phyloP scores from a whole-genome alignment of 148 eudicot species.

The Euryodendron excelsum region DNA sequence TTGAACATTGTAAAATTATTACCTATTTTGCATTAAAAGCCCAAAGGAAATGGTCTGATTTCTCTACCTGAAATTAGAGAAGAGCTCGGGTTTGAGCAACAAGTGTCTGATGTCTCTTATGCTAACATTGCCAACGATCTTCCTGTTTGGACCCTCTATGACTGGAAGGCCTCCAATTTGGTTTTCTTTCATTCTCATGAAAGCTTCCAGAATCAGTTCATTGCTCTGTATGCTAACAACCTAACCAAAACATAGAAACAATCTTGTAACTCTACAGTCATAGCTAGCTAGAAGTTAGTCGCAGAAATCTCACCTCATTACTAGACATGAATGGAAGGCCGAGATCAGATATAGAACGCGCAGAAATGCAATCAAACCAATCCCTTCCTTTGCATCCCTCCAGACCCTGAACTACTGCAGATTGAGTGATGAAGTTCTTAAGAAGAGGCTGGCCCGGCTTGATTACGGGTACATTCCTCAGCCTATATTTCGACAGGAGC shows the following conservation, averaged over 20 bases:
- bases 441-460: constrained; percentile 65
- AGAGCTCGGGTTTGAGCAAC: constrained; percentile 68
- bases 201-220: constrained; percentile 83
- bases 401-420: constrained; percentile 78
- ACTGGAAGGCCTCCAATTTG: constrained; percentile 94
- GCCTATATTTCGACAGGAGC: constrained; percentile 84
- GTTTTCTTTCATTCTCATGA: constrained; percentile 83
- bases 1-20: no score
- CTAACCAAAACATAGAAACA: constrained; percentile 34
- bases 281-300: background rate
- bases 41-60: no score
- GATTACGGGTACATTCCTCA: constrained; percentile 86
- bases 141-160: constrained; percentile 70
- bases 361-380: constrained; percentile 81
- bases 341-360: constrained; percentile 61
- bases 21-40: no score
- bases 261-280: background rate
- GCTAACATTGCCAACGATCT: constrained; percentile 78
- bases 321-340: constrained; percentile 92
- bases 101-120: constrained; percentile 82
- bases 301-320: constrained; percentile 45
- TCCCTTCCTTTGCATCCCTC: constrained; percentile 79
- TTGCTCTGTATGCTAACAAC: constrained; percentile 58
- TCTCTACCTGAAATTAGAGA: constrained; percentile 70
- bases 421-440: constrained; percentile 86